phyloP scores from a whole-genome alignment of 1,284 basidiomycete species.

The Bondarzewia mesenterica region DNA sequence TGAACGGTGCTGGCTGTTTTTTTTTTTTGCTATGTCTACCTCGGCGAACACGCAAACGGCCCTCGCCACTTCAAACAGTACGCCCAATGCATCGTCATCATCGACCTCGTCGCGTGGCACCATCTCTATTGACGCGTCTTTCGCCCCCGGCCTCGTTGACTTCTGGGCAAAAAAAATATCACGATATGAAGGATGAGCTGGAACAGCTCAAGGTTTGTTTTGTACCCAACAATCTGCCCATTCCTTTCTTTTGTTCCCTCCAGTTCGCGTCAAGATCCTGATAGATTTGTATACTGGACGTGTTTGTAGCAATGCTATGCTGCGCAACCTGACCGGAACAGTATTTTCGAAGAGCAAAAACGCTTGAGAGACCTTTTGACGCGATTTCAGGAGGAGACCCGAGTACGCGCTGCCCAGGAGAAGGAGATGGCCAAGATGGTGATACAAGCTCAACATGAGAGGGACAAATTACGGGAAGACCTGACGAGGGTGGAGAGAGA shows the following conservation, averaged over 20 bases:
- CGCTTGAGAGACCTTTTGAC: background rate
- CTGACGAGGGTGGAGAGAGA: background rate
- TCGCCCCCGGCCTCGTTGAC: slow-evolving; percentile 10
- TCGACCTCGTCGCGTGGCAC: background rate
- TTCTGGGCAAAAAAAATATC: slow-evolving; percentile 13
- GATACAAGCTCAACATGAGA: background rate
- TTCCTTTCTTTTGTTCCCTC: background rate
- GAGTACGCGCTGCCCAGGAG: too few relatives aligned
- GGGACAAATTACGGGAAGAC: background rate
- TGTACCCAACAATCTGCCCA: background rate
- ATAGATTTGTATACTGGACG: background rate
- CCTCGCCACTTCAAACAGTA: too few relatives aligned
- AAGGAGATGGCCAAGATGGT: too few relatives aligned
- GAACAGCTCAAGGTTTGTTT: slow-evolving; percentile 10
- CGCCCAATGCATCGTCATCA: too few relatives aligned
- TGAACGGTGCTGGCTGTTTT: too few relatives aligned
- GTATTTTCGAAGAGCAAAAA: background rate
- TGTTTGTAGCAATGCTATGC: background rate
- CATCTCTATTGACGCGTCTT: slow-evolving; percentile 9
- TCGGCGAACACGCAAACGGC: too few relatives aligned
- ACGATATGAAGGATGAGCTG: slow-evolving; percentile 9
- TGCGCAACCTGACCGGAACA: slow-evolving; percentile 1
- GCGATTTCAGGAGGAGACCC: background rate
- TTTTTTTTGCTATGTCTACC: too few relatives aligned
- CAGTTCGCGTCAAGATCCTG: background rate